Conservation (phyloP, 495 filamentous ascomycete species). For the Xanthoparmelia taractica region DNA sequence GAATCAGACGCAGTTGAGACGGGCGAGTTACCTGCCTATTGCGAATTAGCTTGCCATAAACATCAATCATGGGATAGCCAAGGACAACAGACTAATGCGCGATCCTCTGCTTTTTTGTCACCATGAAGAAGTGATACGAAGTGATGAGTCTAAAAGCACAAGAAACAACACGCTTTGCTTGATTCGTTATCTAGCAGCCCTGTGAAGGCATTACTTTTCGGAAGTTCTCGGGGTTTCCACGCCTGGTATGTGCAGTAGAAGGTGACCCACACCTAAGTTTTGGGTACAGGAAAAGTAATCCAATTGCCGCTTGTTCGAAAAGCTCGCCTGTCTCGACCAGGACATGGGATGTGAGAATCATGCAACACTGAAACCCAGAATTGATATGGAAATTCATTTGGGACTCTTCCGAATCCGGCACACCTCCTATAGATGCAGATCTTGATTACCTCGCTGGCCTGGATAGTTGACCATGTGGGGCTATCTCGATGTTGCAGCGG, state of each 20-base stretch:
- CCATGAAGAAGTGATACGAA: no score
- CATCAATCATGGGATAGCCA: background rate
- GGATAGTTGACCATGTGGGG: background rate
- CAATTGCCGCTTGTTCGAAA: no score
- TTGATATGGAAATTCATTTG: background rate
- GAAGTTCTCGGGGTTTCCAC: no score
- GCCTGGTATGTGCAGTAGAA: no score
- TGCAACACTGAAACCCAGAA: background rate
- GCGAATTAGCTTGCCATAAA: background rate
- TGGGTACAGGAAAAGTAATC: no score
- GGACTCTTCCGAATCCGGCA: background rate
- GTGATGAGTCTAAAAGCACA: no score
- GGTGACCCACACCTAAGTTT: no score
- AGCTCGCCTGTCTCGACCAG: background rate
- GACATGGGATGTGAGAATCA: background rate
- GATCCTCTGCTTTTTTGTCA: background rate
- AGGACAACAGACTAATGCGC: background rate
- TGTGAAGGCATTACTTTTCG: no score
- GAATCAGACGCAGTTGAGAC: background rate
- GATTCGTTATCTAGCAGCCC: no score
- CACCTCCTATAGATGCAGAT: background rate
- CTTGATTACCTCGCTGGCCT: background rate
- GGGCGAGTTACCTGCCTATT: background rate
- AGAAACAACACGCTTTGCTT: background rate
- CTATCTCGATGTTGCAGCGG: background rate